A percentile compares a stretch with the other conserved stretches of the same genome.
phyloP scores from a whole-genome alignment of 305 asterid genomes.

The Andrographis paniculata region DNA sequence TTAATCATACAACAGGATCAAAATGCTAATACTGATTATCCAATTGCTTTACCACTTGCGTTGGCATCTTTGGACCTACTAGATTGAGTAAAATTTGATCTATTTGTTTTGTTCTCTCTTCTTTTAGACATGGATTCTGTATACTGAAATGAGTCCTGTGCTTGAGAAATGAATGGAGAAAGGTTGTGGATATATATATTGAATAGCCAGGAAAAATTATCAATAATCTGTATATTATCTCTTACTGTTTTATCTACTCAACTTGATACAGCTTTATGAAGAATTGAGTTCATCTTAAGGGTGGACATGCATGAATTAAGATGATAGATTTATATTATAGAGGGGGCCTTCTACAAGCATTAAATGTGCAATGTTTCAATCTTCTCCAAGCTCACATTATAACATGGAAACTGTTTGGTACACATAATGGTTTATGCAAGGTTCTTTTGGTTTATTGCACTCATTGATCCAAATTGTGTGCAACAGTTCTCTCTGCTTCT shows the following conservation, averaged over 20 bases:
- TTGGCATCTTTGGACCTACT: background rate
- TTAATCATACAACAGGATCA: background rate
- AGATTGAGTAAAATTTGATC: background rate
- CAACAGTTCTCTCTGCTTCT: slow-evolving; percentile 91
- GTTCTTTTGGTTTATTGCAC: background rate
- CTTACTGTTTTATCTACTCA: background rate
- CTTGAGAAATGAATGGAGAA: background rate
- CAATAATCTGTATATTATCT: background rate
- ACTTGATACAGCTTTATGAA: background rate
- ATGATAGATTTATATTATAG: background rate
- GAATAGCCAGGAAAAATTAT: background rate
- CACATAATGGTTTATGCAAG: background rate
- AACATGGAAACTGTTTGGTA: background rate
- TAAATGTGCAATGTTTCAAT: background rate
- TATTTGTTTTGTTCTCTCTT: background rate
- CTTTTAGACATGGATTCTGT: background rate
- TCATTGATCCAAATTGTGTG: slow-evolving; percentile 9
- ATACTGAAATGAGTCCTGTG: background rate
- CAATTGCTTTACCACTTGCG: background rate
- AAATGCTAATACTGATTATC: background rate
- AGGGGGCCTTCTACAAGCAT: background rate
- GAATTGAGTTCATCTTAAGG: background rate
- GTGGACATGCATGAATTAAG: background rate
- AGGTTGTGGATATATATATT: background rate
- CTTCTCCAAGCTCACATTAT: background rate